Base-by-base conservation (phyloP, 805 yeast genomes). In the Suhomyces faveliae region DNA sequence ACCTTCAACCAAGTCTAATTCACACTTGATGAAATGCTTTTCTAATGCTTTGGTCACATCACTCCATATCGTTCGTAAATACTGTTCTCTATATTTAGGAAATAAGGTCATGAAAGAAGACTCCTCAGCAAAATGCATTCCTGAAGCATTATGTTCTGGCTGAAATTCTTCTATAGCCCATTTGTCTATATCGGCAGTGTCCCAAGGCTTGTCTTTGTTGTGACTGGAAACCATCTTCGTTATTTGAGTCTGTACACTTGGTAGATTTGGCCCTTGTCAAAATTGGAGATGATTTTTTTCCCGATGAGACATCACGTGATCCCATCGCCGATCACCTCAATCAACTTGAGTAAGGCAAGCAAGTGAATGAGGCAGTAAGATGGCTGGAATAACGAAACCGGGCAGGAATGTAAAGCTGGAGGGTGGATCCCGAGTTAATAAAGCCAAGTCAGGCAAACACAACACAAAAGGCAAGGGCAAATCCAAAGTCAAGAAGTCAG, bases 181-280 rank as follows among this genome's bases (percentile, higher is more conserved):
- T 66, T 92, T 91, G 65, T 91, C 96, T 49, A 91, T 84, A 57
- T 90, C 97, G 17, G 87, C 89, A 9, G 96, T 91, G 64, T 91
- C 98, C 98, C 98, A 91, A 45, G 98, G 98, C 68, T 92, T 92
- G 59, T 94, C 98, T 62, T 83, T 85, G 67, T 94, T 89, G 67
- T 92, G 91, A 41, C 96, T 89, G 1, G 97, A 89, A 20, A 86
- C 89, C 99, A 92, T 92, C 39, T 53, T 60, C 49, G 17, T 15
- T 42, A 42, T 20, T 21, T n/a, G 24, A 19, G 39, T 10, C 17
- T 9, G 21, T 17, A 7, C 6, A 17, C 37, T 33, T 8, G 37
- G 15, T 33, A 3, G 21, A 30, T 8, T 3, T 30, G 5, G 12
- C 30, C n/a, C 37, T 9, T 5, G 6, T 12, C 15, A 33, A 17